A percentile compares a stretch with the other conserved stretches of the same genome.
Conservation (phyloP, 495 filamentous ascomycete species). For the Amorphotheca resinae region DNA sequence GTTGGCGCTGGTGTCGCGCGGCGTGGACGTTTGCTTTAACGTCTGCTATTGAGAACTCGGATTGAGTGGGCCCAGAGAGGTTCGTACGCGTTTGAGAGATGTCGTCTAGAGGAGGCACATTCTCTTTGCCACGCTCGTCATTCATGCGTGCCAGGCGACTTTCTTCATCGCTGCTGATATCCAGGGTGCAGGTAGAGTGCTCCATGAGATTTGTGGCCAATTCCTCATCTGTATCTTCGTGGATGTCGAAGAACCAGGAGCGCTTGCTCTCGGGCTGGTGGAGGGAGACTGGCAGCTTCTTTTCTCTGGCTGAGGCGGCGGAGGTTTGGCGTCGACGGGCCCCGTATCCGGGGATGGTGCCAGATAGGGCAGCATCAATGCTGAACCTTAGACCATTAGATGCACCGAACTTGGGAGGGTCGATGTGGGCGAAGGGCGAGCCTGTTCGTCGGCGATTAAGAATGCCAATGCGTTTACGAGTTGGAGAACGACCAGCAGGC, state of each 20-base stretch:
- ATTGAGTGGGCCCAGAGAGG: slow-evolving; percentile 13
- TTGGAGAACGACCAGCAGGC: slow-evolving; percentile 50
- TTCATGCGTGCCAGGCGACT: slow-evolving; percentile 38
- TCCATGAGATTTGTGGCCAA: slow-evolving; percentile 83
- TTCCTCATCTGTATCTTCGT: slow-evolving; percentile 84
- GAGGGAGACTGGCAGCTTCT: slow-evolving; percentile 6
- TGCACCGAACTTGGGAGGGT: slow-evolving; percentile 37
- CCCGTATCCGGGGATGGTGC: slow-evolving; percentile 47
- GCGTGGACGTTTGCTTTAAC: slow-evolving; percentile 10
- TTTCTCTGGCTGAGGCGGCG: neutral
- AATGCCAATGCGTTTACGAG: slow-evolving; percentile 47
- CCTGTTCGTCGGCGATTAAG: slow-evolving; percentile 45
- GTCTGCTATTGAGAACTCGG: slow-evolving; percentile 30
- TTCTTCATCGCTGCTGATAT: slow-evolving; percentile 64
- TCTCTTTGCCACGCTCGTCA: slow-evolving; percentile 73
- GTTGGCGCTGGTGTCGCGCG: neutral
- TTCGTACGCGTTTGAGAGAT: slow-evolving; percentile 33
- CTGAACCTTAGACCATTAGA: slow-evolving; percentile 39
- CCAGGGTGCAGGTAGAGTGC: slow-evolving; percentile 73
- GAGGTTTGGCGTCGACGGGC: slow-evolving; percentile 21
- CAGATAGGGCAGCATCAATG: slow-evolving; percentile 63
- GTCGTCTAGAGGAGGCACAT: slow-evolving; percentile 63
- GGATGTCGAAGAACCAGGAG: slow-evolving; percentile 86
- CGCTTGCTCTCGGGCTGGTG: slow-evolving; percentile 38
- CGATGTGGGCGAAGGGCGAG: slow-evolving; percentile 42